Percentiles rank a stretch among this genome's conserved stretches.
Evolutionary conservation across 2,329 filamentous ascomycete genomes (phyloP).

Genomic region (Aureobasidium namibiae): DNA sequence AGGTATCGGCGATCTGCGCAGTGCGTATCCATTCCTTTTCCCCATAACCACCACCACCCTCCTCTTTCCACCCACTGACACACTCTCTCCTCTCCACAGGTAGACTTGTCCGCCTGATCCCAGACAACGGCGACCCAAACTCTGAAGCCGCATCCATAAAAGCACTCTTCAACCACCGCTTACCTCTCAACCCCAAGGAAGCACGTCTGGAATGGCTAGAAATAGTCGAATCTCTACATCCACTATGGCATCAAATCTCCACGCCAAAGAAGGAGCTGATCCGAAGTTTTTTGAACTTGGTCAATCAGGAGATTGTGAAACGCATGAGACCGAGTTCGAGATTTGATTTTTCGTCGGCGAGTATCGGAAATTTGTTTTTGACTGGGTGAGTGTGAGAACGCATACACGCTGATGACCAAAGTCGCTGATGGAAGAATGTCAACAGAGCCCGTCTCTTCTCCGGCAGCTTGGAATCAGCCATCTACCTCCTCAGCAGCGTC

Average conservation of each 20-base stretch:
- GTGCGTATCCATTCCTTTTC: conserved; percentile 37
- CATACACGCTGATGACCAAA: conserved; percentile 45
- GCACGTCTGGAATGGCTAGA: conserved; percentile 78
- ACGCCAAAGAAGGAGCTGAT: conserved; percentile 45
- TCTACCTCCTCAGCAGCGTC: conserved; percentile 80
- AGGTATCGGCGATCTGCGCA: conserved; percentile 66
- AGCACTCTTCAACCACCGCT: conserved; percentile 76
- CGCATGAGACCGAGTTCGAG: conserved; percentile 36
- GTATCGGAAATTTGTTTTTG: conserved; percentile 44
- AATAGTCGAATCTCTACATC: conserved; percentile 75
- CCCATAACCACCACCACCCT: not conserved
- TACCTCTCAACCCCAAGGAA: conserved; percentile 51
- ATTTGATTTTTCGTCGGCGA: conserved; percentile 43
- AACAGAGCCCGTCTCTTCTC: conserved; percentile 76
- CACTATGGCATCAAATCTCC: conserved; percentile 57
- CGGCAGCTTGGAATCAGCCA: conserved; percentile 84
- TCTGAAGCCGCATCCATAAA: conserved; percentile 68
- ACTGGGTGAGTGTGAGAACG: conserved; percentile 38
- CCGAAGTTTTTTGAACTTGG: conserved; percentile 41
- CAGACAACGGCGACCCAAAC: conserved; percentile 48
- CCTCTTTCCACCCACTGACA: too few relatives aligned
- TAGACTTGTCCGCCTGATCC: conserved; percentile 84
- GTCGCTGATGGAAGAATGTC: not conserved
- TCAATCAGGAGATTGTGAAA: conserved; percentile 43
- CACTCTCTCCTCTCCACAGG: too few relatives aligned